Base-by-base conservation (phyloP, 306 rosid species). In the Lathyrus sativus region DNA sequence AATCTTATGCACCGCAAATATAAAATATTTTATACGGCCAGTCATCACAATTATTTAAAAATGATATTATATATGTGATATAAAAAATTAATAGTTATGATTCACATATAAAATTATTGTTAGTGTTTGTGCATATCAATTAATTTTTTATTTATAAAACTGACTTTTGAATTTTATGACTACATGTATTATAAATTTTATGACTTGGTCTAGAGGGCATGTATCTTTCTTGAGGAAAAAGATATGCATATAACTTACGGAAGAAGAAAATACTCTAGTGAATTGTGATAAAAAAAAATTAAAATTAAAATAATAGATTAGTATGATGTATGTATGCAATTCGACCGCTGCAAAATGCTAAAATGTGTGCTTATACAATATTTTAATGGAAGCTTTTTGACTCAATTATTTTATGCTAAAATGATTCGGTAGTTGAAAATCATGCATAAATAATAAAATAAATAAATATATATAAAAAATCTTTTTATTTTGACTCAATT, bases 151-250 rank as follows among this genome's bases (percentile, higher is more conserved):
- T 24, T 31, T 4, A 31, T 31, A 4, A 31, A 38, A 7, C 43
- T n/a, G 17, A 44, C 49, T 4, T 44, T 19, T 19, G 22, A 19
- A 19, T 19, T 19, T 54, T 0, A 0, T 31, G 6, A 31, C 6
- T 22, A 5, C 3, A 7, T 15, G 2, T 5, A 24, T 2, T 11
- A 6, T 56, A 28, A 28, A 28, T 56, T 56, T 28, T 12, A 56
- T 29, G 41, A 55, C 62, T 5, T 49, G 55, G 13, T 19, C 7
- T 11, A 11, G 38, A 19, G 24, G 22, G 13, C 5, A 29, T 24
- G 11, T 18, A 56, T 57, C 12, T 57, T 29, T 2, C 74, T 42
- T 55, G 51, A 42, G 66, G 38, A 43, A 56, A 28, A 70, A 70
- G 66, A 57, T 15, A 56, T 11, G 12, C n/a, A 1, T 19, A 56